Evolutionary conservation across 2,329 filamentous ascomycete genomes (phyloP), one percentile per base, ranked within the genome.

Genomic region (Penicillium hesseltinei): DNA sequence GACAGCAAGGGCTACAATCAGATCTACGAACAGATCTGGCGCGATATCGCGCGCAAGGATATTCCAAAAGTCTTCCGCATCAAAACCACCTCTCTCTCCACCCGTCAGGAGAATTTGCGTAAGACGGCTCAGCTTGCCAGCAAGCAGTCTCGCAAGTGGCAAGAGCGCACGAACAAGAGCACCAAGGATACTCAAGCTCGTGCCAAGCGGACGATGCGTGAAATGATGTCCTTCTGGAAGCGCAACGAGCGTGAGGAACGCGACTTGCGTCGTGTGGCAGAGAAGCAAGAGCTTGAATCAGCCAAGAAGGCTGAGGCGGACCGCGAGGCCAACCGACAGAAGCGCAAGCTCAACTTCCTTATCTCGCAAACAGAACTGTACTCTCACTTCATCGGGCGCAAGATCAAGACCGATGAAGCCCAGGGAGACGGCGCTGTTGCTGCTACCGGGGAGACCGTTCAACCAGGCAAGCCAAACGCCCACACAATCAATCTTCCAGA

Each of bases 191-290:
- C 96, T 4, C 94, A 97, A 73, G 94, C 94, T 42, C 87, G 94
- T 47, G 94, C 94, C 57, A 99, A 99, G 82, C 89, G 94, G 65
- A 93, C 93, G 58, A 99, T 99, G 94, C 87, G 94, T 72, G 94
- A 99, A 77, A 99, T 99, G 94, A 94, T 97, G 84, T 87, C 90
- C 57, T 99, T 97, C 83, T 99, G 94, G 94, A 97, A 97, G 78
- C 89, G 93, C 56, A 99, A 99, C 73, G 94, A 99, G 75, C 89
- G 93, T 52, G 94, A 99, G 73, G 94, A 99, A 73, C 90, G 94
- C 59, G 94, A 99, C 73, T 81, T 95, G 63, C 88, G 94, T 66
- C 95, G 96, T 79, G 88, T 92, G 51, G 94, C 94, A 5, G 94
- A 99, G 80, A 91, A 89, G 73, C 92, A 96, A 74, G 94, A 97